Conservation (phyloP, 2,329 filamentous ascomycete species). For the Calcarisporium arbuscula region DNA sequence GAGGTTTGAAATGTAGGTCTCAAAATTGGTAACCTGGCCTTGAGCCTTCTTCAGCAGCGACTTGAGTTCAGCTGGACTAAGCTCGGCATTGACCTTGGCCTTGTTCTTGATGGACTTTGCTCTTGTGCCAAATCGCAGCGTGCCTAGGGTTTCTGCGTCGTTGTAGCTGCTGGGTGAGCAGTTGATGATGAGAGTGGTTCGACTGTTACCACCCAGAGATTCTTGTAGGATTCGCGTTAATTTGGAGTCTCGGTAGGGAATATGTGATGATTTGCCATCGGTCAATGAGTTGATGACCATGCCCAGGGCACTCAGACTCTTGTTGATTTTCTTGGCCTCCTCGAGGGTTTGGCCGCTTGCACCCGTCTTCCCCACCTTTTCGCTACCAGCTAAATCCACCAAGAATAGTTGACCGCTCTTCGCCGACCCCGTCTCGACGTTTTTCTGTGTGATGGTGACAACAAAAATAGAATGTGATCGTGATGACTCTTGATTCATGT, state of each 20-base stretch:
- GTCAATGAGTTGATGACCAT: constrained; percentile 99
- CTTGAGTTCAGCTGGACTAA: constrained; percentile 94
- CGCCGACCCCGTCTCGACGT: constrained; percentile 89
- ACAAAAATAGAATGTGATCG: constrained; percentile 98
- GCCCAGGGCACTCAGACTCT: constrained; percentile 93
- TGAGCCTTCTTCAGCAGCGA: constrained; percentile 87
- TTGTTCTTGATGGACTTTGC: constrained; percentile 99
- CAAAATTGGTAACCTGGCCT: constrained; percentile 80
- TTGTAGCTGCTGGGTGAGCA: constrained; percentile 99
- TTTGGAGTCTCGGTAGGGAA: constrained; percentile 97
- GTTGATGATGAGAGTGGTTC: constrained; percentile 98
- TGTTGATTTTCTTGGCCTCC: constrained; percentile 99
- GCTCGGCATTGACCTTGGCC: constrained; percentile 97
- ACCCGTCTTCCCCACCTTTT: constrained; percentile 98
- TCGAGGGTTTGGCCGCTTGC: constrained; percentile 95
- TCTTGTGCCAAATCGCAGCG: constrained; percentile 87
- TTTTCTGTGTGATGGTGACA: constrained; percentile 95
- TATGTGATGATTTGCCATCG: constrained; percentile 91
- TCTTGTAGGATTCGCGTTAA: constrained; percentile 96
- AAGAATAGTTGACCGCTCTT: constrained; percentile 96
- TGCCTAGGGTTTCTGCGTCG: constrained; percentile 88
- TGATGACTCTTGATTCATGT: constrained; percentile 99
- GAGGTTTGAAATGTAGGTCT: constrained; percentile 74
- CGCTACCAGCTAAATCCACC: constrained; percentile 95
- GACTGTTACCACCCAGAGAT: constrained; percentile 92